Evolutionary conservation across 495 filamentous ascomycete species (phyloP).

Genomic region (Chaetomium tenue): DNA sequence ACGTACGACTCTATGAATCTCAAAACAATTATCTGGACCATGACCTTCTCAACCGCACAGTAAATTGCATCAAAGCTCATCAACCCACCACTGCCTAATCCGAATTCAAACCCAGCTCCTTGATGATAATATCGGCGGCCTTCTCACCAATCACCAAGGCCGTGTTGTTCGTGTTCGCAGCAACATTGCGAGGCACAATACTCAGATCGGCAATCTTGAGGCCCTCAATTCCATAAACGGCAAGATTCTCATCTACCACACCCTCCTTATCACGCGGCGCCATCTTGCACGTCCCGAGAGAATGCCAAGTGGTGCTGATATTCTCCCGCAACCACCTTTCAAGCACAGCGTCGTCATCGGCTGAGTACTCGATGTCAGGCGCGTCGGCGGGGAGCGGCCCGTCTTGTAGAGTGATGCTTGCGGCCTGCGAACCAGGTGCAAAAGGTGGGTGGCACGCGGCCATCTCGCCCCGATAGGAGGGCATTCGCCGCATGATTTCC

Average conservation of each 20-base stretch:
- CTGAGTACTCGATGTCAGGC: constrained; percentile 27
- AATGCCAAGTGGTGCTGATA: constrained; percentile 32
- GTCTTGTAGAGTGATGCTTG: not conserved
- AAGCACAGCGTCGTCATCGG: constrained; percentile 50
- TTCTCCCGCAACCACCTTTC: constrained; percentile 24
- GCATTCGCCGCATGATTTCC: constrained; percentile 56
- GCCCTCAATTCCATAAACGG: constrained; percentile 25
- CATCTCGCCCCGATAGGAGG: constrained; percentile 54
- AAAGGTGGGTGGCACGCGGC: constrained; percentile 53
- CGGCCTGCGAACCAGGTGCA: constrained; percentile 45
- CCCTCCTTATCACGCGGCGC: constrained; percentile 21
- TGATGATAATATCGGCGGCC: constrained; percentile 56
- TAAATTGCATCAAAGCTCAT: too few relatives aligned
- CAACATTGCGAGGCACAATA: constrained; percentile 59
- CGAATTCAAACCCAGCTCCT: constrained; percentile 39
- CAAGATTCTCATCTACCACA: constrained; percentile 28
- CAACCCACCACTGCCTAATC: too few relatives aligned
- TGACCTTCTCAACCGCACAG: too few relatives aligned
- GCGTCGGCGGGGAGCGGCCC: constrained; percentile 21
- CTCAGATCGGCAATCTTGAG: constrained; percentile 38
- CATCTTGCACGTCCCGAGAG: constrained; percentile 33
- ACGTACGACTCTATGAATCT: too few relatives aligned
- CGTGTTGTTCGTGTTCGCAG: constrained; percentile 60
- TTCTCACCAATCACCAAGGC: constrained; percentile 61
- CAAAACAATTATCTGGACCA: too few relatives aligned